A percentile compares a stretch with the other conserved stretches of the same genome.
Evolutionary conservation across 495 filamentous ascomycete genomes (phyloP).

Genomic region (Hyaloscypha finlandica): DNA sequence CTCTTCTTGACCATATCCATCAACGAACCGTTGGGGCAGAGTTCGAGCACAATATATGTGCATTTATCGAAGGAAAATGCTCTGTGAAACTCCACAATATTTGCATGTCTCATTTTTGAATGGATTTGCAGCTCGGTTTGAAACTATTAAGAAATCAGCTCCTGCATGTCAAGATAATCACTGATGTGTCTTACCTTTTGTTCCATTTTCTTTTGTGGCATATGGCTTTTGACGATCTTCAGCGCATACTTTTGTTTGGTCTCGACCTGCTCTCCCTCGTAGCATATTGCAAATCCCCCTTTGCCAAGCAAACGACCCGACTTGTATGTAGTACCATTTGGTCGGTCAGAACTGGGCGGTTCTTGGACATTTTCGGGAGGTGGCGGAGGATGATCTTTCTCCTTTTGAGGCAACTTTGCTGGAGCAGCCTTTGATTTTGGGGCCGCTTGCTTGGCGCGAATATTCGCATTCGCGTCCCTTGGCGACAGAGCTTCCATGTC

Average conservation of each 20-base stretch:
- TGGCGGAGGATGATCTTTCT: slow-evolving; percentile 74
- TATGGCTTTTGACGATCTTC: slow-evolving; percentile 88
- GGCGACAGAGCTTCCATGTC: slow-evolving; percentile 73
- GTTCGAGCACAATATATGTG: slow-evolving; percentile 91
- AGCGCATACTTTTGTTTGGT: slow-evolving; percentile 72
- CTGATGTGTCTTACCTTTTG: slow-evolving; percentile 69
- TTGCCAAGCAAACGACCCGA: slow-evolving; percentile 86
- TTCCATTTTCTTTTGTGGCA: slow-evolving; percentile 72
- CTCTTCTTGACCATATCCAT: slow-evolving; percentile 96
- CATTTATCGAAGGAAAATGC: slow-evolving; percentile 87
- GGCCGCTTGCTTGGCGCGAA: slow-evolving; percentile 34
- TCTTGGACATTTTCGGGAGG: slow-evolving; percentile 78
- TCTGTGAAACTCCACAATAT: slow-evolving; percentile 92
- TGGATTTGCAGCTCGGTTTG: slow-evolving; percentile 97
- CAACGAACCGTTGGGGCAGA: slow-evolving; percentile 95
- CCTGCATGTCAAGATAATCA: not conserved
- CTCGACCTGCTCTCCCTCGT: slow-evolving; percentile 66
- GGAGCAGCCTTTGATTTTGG: slow-evolving; percentile 56
- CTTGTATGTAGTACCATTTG: slow-evolving; percentile 74
- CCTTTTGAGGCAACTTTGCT: slow-evolving; percentile 54
- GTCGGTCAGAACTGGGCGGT: slow-evolving; percentile 59
- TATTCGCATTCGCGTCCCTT: slow-evolving; percentile 65
- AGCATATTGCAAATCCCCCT: slow-evolving; percentile 95
- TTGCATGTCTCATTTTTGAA: slow-evolving; percentile 91
- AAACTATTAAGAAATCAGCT: slow-evolving; percentile 64